phyloP scores from a whole-genome alignment of 495 filamentous ascomycete genomes.

The Jackrogersella multiformis region DNA sequence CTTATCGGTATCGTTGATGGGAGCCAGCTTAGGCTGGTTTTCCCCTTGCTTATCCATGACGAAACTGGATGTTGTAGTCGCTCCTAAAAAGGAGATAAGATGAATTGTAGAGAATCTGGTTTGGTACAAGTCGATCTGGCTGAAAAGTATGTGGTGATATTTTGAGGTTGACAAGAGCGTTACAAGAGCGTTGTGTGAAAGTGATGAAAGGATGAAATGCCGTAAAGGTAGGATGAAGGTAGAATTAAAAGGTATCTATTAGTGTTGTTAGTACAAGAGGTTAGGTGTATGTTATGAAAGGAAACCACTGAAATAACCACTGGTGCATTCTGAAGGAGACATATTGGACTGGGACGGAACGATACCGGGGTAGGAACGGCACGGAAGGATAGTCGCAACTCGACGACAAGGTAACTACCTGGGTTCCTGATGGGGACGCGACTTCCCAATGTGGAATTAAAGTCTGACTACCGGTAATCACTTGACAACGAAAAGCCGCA shows the following conservation, averaged over 20 bases:
- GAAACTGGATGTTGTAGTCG: background rate
- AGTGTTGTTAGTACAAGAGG: background rate
- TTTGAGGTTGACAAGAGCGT: background rate
- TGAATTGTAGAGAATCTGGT: background rate
- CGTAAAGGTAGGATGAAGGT: too few relatives aligned
- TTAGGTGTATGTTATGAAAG: background rate
- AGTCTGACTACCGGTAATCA: too few relatives aligned
- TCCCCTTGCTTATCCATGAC: slow-evolving; percentile 12
- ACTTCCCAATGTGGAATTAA: background rate
- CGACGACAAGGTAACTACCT: background rate
- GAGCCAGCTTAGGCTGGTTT: background rate
- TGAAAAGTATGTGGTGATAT: too few relatives aligned
- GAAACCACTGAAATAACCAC: background rate
- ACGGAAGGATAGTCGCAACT: background rate
- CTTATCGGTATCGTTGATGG: background rate
- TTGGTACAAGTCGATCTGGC: too few relatives aligned
- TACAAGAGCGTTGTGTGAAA: background rate
- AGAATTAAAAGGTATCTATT: background rate
- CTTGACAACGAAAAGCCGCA: too few relatives aligned
- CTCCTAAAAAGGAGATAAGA: background rate
- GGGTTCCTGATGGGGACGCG: background rate
- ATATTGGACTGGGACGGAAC: background rate
- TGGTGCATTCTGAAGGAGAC: background rate
- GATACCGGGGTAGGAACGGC: background rate
- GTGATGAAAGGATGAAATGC: too few relatives aligned